Evolutionary conservation across 805 yeast species (phyloP).

Genomic region (Monosporozyma aerobia): DNA sequence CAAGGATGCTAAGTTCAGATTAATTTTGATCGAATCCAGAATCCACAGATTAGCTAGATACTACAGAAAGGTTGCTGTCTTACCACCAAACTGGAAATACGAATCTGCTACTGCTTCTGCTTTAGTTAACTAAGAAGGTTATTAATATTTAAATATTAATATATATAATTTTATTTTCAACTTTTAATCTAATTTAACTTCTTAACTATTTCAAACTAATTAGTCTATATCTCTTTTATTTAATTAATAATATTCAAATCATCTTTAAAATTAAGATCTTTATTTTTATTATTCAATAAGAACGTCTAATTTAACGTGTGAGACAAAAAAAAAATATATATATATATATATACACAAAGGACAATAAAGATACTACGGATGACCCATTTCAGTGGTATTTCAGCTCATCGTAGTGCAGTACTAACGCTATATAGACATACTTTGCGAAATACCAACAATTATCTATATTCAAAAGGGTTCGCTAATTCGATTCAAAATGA

Average conservation of each 20-base stretch:
- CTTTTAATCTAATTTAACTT: conserved; percentile 1
- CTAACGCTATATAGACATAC: conserved; percentile 25
- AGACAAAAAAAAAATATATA: background rate
- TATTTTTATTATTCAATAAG: background rate
- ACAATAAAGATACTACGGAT: conserved; percentile 9
- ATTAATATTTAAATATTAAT: conserved; percentile 9
- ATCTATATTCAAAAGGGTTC: conserved; percentile 11
- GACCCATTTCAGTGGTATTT: conserved; percentile 23
- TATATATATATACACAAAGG: background rate
- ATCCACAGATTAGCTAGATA: conserved; percentile 99
- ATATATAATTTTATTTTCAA: conserved; percentile 11
- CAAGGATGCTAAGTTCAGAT: conserved; percentile 99
- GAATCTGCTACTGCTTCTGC: conserved; percentile 99
- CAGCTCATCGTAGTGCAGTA: conserved; percentile 25
- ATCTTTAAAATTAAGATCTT: background rate
- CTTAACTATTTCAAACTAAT: conserved; percentile 8
- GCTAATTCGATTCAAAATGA: conserved; percentile 7
- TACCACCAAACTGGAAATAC: conserved; percentile 99
- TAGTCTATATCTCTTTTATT: background rate
- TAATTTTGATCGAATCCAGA: conserved; percentile 99
- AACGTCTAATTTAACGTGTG: background rate
- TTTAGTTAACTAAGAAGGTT: conserved; percentile 78
- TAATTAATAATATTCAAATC: background rate
- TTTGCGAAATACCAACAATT: conserved; percentile 19
- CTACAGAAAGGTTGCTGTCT: conserved; percentile 98